phyloP scores from a whole-genome alignment of 108 stramenopile genomes.

The Aurantiochytrium sp. region DNA sequence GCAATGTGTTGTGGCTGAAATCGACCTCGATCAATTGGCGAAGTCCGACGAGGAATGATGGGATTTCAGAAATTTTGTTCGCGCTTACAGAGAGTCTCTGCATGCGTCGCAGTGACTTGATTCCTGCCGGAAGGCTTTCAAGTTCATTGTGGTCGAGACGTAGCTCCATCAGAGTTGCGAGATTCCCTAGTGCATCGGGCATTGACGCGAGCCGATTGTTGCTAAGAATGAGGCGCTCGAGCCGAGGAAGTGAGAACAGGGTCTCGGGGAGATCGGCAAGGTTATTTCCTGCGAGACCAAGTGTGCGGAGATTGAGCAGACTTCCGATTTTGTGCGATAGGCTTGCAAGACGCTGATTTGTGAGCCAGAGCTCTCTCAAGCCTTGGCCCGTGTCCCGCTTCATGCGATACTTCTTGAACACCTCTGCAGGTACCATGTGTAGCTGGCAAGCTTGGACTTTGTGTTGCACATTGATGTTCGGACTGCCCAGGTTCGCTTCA shows the following conservation, averaged over 20 bases:
- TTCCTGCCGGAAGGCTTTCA: background rate
- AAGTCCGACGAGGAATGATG: background rate
- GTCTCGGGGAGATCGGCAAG: background rate
- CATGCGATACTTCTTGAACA: background rate
- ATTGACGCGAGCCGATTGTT: background rate
- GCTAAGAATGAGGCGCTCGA: background rate
- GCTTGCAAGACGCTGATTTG: background rate
- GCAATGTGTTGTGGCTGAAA: background rate
- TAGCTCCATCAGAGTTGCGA: background rate
- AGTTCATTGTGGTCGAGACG: background rate
- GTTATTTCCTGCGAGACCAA: background rate
- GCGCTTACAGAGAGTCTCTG: background rate
- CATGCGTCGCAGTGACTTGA: background rate
- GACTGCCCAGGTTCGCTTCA: background rate
- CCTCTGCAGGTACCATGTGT: background rate
- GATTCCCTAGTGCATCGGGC: background rate
- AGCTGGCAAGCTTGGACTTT: background rate
- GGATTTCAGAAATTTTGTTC: background rate
- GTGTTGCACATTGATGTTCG: too few relatives aligned
- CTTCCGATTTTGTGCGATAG: background rate
- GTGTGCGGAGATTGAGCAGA: background rate
- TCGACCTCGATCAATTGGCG: background rate
- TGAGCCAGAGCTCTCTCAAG: background rate
- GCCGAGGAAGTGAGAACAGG: background rate
- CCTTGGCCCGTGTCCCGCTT: slow-evolving; percentile 8